Evolutionary conservation across 2,329 filamentous ascomycete species (phyloP).

Genomic region (Aspergillus luchuensis): DNA sequence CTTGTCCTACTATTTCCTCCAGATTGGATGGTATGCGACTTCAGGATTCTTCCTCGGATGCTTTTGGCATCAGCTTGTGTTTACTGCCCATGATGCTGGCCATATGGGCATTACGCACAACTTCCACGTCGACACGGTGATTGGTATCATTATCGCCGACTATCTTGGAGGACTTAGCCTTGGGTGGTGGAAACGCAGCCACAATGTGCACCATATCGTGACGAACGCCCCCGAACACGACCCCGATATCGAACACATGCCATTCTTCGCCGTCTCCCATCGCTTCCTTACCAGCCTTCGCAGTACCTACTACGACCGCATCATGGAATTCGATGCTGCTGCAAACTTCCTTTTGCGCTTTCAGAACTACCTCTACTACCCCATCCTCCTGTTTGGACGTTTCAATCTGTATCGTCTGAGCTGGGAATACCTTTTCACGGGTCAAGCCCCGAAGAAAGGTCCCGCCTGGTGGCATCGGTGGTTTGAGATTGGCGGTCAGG

Average conservation of each 20-base stretch:
- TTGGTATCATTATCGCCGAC: slow-evolving; percentile 88
- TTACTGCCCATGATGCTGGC: slow-evolving; percentile 90
- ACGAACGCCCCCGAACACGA: slow-evolving; percentile 96
- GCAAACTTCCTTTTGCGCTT: slow-evolving; percentile 70
- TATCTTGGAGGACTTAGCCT: slow-evolving; percentile 86
- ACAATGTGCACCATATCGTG: slow-evolving; percentile 96
- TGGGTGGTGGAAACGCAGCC: slow-evolving; percentile 96
- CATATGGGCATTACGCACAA: slow-evolving; percentile 97
- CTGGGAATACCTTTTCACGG: slow-evolving; percentile 73
- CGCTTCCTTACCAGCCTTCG: slow-evolving; percentile 72
- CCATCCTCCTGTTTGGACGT: slow-evolving; percentile 75
- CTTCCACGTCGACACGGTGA: slow-evolving; percentile 77
- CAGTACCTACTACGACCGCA: slow-evolving; percentile 79
- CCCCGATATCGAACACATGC: slow-evolving; percentile 89
- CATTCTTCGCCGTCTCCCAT: slow-evolving; percentile 84
- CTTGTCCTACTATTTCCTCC: slow-evolving; percentile 63
- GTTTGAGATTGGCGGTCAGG: slow-evolving; percentile 73
- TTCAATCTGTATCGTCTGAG: slow-evolving; percentile 86
- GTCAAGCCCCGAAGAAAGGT: slow-evolving; percentile 71
- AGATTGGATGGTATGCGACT: slow-evolving; percentile 65
- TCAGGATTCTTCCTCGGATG: slow-evolving; percentile 76
- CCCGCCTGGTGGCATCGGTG: slow-evolving; percentile 81
- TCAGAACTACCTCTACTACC: slow-evolving; percentile 82
- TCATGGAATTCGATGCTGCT: slow-evolving; percentile 76
- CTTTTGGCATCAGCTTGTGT: slow-evolving; percentile 94